A percentile compares a stretch with the other conserved stretches of the same genome.
phyloP scores from a whole-genome alignment of 805 yeast genomes.

The Yamadazyma insecticola region DNA sequence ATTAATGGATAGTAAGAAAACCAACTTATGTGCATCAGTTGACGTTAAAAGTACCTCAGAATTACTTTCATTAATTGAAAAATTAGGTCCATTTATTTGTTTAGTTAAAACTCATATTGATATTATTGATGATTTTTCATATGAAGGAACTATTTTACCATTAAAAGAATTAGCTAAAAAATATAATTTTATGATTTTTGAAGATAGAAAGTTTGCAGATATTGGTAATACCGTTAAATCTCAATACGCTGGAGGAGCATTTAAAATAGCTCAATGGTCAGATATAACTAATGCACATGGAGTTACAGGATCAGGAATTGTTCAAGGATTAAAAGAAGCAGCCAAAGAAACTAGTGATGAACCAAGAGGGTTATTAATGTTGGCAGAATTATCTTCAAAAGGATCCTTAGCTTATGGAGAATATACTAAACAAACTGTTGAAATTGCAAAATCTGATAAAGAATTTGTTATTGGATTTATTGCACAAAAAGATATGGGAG shows the following conservation, averaged over 20 bases:
- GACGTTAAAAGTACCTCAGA: conserved; percentile 83
- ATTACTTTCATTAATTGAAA: conserved; percentile 65
- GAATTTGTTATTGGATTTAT: conserved; percentile 95
- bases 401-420: conserved; percentile 93
- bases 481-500: conserved; percentile 88
- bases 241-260: conserved; percentile 88
- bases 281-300: conserved; percentile 98
- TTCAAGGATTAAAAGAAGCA: conserved; percentile 81
- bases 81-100: conserved; percentile 87
- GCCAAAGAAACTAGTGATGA: conserved; percentile 65
- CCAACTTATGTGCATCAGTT: conserved; percentile 91
- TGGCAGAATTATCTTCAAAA: conserved; percentile 91
- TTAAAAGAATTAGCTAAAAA: conserved; percentile 67
- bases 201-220: conserved; percentile 97
- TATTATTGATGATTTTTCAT: conserved; percentile 82
- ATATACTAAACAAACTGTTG: conserved; percentile 83
- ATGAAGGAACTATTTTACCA: conserved; percentile 75
- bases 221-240: conserved; percentile 96
- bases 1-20: conserved; percentile 73
- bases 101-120: conserved; percentile 93
- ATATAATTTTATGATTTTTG: conserved; percentile 87
- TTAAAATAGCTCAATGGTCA: conserved; percentile 88
- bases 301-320: conserved; percentile 92
- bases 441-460: conserved; percentile 80
- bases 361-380: conserved; percentile 88